Evolutionary conservation across 306 rosid genomes (phyloP), one percentile per base, ranked within the genome.

Genomic region (Begonia loranthoides): DNA sequence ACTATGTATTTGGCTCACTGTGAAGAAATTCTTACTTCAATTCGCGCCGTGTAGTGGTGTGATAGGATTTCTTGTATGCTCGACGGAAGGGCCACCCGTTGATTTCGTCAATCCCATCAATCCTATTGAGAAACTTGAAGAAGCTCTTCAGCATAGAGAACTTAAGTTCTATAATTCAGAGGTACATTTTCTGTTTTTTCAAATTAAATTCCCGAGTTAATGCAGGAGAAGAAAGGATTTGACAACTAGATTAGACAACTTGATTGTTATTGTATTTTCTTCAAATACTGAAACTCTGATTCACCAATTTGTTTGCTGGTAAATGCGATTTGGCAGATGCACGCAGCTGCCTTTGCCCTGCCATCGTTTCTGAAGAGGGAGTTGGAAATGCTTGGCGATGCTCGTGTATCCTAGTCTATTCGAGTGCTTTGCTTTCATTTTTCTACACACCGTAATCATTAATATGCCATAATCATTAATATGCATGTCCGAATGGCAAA

Each of bases 31-130:
- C n/a, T 52, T 13, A 15, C 52, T 49, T 34, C 36, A 46, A 47
- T 12, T 51, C 46, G 57, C 54, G 63, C 43, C 41, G 10, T 70
- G 80, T 72, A 87, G 99, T 65, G 99, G 99, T 52, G 80, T 80
- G 59, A 92, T 92, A 62, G 99, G 96, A 22, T 92, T 86, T 71
- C 60, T 92, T 57, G 62, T 92, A 54, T 92, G 99, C 75, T 74
- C 93, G 45, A 83, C 92, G 0, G 80, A 69, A 73, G 99, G 99
- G 46, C 94, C 94, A 3, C 66, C 73, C 50, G 84, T 92, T 74
- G 94, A 86, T 71, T 87, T 92, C 60, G 70, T 51, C 58, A 74
- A 73, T 48, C 99, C 99, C 16, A 73, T 80, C 75, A 92, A 92
- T 59, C 87, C 94, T 48, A 86, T 92, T 51, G 99, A 92, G 75